Evolutionary conservation across 768 basidiomycete species (phyloP).

Genomic region (Psilocybe cyanescens): DNA sequence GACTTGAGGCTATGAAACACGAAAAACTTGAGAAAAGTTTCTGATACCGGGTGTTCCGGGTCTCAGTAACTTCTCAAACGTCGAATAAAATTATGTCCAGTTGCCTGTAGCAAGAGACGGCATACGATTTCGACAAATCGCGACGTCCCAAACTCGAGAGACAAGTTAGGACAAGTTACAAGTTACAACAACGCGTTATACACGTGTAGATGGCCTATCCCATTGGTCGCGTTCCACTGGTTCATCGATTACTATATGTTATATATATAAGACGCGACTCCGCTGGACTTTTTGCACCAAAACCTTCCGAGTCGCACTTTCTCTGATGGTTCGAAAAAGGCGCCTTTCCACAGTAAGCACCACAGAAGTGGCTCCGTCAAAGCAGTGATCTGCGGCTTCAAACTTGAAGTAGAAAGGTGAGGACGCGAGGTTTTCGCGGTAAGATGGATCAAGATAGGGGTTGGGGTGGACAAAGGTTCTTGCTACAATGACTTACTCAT

Average conservation of each 20-base stretch:
- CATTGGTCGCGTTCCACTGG: conserved; percentile 1
- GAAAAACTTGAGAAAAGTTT: not conserved
- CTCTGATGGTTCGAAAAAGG: not conserved
- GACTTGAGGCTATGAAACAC: conserved; percentile 21
- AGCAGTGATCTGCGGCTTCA: not conserved
- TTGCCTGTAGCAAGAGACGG: no score
- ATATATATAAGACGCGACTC: not conserved
- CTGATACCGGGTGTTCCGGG: no score
- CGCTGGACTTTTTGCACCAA: conserved; percentile 1
- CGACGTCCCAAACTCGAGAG: not conserved
- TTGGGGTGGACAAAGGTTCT: no score
- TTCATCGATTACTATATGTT: conserved; percentile 4
- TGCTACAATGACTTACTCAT: no score
- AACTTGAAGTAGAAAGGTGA: not conserved
- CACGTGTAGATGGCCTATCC: conserved; percentile 17
- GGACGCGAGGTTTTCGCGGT: not conserved
- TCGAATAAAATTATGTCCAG: not conserved
- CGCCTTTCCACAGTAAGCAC: not conserved
- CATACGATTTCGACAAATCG: not conserved
- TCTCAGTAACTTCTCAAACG: not conserved
- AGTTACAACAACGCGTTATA: conserved; percentile 11
- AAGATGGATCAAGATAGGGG: not conserved
- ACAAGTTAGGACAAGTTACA: no score
- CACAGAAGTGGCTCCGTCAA: not conserved
- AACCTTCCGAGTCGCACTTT: not conserved